phyloP scores from a whole-genome alignment of 352 stramenopile species.

The Globisporangium emineosum region DNA sequence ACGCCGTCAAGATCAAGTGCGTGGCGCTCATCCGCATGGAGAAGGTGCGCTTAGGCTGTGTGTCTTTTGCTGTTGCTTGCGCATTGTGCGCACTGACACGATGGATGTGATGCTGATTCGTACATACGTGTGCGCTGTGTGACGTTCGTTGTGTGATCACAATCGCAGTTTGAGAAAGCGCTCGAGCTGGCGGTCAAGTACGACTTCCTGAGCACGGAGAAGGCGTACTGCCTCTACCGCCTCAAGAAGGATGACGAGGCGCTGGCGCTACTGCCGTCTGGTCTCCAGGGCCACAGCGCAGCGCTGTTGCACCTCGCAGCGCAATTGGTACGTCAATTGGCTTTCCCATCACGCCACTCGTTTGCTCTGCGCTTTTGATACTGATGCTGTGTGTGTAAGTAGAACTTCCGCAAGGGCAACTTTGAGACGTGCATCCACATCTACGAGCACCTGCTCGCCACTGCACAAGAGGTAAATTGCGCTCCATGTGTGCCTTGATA shows the following conservation, averaged over 20 bases:
- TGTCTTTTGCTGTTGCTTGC: not conserved
- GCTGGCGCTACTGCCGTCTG: constrained; percentile 33
- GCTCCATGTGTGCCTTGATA: not conserved
- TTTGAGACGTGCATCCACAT: constrained; percentile 66
- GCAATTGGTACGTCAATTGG: constrained; percentile 40
- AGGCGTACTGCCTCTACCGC: constrained; percentile 79
- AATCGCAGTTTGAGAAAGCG: constrained; percentile 77
- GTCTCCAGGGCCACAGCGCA: constrained; percentile 31
- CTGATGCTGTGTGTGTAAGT: not conserved
- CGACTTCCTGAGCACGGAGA: constrained; percentile 57
- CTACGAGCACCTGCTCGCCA: constrained; percentile 67
- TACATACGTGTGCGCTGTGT: not conserved
- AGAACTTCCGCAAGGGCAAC: constrained; percentile 69
- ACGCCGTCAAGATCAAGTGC: constrained; percentile 82
- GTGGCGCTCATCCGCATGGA: constrained; percentile 76
- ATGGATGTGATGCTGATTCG: constrained; percentile 1
- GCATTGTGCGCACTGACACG: not conserved
- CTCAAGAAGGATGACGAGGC: constrained; percentile 73
- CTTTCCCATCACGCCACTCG: not conserved
- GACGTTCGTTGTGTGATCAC: not conserved
- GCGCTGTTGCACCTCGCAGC: constrained; percentile 65
- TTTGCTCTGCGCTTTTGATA: not conserved
- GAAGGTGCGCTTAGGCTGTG: constrained; percentile 38
- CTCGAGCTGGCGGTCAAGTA: constrained; percentile 75
- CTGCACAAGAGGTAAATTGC: constrained; percentile 35